These are phyloP conservation scores for Aspergillus nanangensis DNA, from an alignment of 495 filamentous ascomycete species.

Conservation along the genomic window DNA sequence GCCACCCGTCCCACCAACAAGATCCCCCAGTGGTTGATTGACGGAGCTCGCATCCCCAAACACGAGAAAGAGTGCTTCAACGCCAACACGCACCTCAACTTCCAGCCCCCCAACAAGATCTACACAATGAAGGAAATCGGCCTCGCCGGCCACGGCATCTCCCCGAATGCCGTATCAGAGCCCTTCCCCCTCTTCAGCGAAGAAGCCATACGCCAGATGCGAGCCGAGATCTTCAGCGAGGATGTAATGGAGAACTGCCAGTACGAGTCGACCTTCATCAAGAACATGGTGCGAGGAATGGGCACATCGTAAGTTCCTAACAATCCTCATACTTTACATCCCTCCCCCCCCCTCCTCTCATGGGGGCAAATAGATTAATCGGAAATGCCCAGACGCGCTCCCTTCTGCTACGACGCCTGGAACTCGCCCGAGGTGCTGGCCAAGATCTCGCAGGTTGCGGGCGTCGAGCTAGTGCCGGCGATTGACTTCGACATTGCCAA, in stretches of 20 bases:
- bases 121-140: slow-evolving; percentile 57
- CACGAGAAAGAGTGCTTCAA: slow-evolving; percentile 26
- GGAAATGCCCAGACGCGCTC: slow-evolving; percentile 55
- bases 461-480: slow-evolving; percentile 61
- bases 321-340: no score
- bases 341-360: no score
- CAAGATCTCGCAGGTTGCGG: slow-evolving; percentile 64
- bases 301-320: slow-evolving; percentile 52
- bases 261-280: slow-evolving; percentile 56
- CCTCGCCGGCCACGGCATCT: slow-evolving; percentile 52
- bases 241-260: slow-evolving; percentile 58
- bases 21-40: slow-evolving; percentile 12
- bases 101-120: slow-evolving; percentile 28
- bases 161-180: slow-evolving; percentile 61
- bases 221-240: slow-evolving; percentile 57
- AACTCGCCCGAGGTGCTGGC: slow-evolving; percentile 56
- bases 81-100: slow-evolving; percentile 49
- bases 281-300: slow-evolving; percentile 61
- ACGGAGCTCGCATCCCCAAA: slow-evolving; percentile 3
- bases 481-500: slow-evolving; percentile 71
- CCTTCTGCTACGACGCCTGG: slow-evolving; percentile 69
- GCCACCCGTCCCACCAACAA: slow-evolving; percentile 14
- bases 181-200: slow-evolving; percentile 65
- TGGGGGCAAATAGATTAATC: no score
- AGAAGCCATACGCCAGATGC: slow-evolving; percentile 60